Evolutionary conservation across 257 asterid genomes (phyloP).

Genomic region (Paraleonurus japonicus): DNA sequence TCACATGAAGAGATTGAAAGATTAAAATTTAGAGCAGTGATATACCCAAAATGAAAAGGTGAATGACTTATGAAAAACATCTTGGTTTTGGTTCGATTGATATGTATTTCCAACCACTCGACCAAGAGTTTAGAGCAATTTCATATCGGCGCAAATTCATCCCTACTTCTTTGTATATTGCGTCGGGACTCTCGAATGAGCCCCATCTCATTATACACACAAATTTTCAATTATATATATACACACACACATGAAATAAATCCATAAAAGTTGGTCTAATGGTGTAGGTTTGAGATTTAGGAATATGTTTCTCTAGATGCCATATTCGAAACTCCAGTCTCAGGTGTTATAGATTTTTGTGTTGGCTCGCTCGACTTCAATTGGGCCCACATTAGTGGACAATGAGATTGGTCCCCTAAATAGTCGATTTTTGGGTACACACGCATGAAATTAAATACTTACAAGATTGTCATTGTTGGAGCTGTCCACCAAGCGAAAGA

Average conservation of each 20-base stretch:
- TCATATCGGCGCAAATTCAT: conserved; percentile 37
- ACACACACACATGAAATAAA: too few species aligned
- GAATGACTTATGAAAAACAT: conserved; percentile 60
- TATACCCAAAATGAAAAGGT: conserved; percentile 42
- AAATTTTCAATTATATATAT: background rate
- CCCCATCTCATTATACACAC: conserved; percentile 47
- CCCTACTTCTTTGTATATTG: conserved; percentile 40
- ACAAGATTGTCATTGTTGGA: conserved; percentile 39
- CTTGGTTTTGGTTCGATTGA: conserved; percentile 49
- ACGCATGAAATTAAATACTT: conserved; percentile 25
- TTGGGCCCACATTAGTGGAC: too few species aligned
- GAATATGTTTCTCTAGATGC: too few species aligned
- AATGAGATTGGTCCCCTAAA: too few species aligned
- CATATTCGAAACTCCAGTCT: too few species aligned
- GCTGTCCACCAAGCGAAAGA: conserved; percentile 63
- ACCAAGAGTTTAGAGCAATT: conserved; percentile 64
- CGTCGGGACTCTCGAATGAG: conserved; percentile 43
- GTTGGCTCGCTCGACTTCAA: too few species aligned
- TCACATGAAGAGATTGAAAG: background rate
- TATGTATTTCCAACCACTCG: conserved; percentile 62
- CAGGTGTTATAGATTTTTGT: too few species aligned
- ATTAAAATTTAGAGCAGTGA: background rate
- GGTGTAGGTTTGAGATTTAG: too few species aligned
- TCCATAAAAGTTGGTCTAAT: too few species aligned
- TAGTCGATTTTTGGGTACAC: too few species aligned